Evolutionary conservation across 1,284 basidiomycete species (phyloP), one percentile per base, ranked within the genome.

Genomic region (Heliocybe sulcata): DNA sequence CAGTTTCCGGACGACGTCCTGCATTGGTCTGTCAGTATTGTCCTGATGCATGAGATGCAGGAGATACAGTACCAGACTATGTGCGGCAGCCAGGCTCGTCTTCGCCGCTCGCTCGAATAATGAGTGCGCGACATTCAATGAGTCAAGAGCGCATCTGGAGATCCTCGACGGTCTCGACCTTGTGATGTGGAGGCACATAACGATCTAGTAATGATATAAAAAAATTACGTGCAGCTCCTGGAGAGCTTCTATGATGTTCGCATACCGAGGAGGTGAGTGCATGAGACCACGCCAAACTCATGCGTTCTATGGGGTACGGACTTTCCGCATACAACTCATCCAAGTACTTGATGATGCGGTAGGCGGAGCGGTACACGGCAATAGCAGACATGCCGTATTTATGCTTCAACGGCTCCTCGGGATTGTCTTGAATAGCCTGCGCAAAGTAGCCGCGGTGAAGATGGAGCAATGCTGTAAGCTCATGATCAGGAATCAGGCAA

Each of bases 371-470:
- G 66, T 85, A 88, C 19, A 80, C 78, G 0, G 87, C 82, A 65
- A 85, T 76, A 1, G 88, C 81, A 0, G 87, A 89, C 0, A 82
- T 80, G 0, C 80, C 75, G 61, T 81, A 88, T 62, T 74, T 77
- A 62, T 88, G 85, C 57, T 73, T 73, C 48, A 83, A 67, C 4
- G 81, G 70, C 56, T 87, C 81, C 6, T 70, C 61, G 0, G 83
- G 81, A 54, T 71, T 71, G 45, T 86, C 83, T 49, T 78, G 77
- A 20, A 90, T 64, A 0, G 84, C 83, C 61, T 82, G 81, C 1
- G 79, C 80, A 60, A 88, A 85, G 63, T 85, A 87, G 20, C 77
- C 72, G 35, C 85, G 75, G 62, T 90, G 87, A 16, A 89, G 69
- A 60, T 83, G 83, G 29, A 90, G 68, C 20, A 87, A 70, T 0